Evolutionary conservation across 2,329 filamentous ascomycete genomes (phyloP), one percentile per base, ranked within the genome.

Genomic region (Penicillium crustosum): DNA sequence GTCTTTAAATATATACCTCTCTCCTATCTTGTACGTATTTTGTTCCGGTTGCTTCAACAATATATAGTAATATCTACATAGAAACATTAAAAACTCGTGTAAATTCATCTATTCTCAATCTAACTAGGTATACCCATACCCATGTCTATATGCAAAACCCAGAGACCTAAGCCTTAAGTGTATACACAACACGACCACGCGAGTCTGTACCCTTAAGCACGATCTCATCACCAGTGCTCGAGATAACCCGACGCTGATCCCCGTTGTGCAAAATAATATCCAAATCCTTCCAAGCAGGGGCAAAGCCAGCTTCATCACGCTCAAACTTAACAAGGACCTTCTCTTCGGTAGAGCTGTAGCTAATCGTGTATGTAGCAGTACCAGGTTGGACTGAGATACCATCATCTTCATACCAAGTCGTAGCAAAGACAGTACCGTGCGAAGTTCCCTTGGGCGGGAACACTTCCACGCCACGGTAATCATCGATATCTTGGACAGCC

Each of bases 391-490:
- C 75, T 9, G 81, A 80, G 29, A 85, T 78, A 0, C 83, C 83
- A 68, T 86, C 83, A 59, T 86, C 83, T 66, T 86, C 83, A 48
- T 78, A 78, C 83, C 83, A 86, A 0, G 71, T 77, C 15, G 71
- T 77, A 17, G 58, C 60, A 58, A 75, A 81, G 8, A 69, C 74
- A 15, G 66, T 69, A 0, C 71, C 77, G 39, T 75, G 69, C 2
- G 73, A 77, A 25, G 70, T 75, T 0, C 74, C 74, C 27, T 71
- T 70, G 0, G 82, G 79, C 3, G 83, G 83, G 67, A 85, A 86
- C 23, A 86, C 78, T 66, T 86, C 83, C 0, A 86, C 73, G 1
- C 77, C 83, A 7, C 83, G 76, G 61, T 82, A 85, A 61, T 86
- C 82, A 57, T 86, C 83, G 0, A 77, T 63, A 12, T 79, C 78